Percentiles rank a stretch among this genome's conserved stretches.
Evolutionary conservation across 108 stramenopile species (phyloP).

Genomic region (Skeletonema costatum): DNA sequence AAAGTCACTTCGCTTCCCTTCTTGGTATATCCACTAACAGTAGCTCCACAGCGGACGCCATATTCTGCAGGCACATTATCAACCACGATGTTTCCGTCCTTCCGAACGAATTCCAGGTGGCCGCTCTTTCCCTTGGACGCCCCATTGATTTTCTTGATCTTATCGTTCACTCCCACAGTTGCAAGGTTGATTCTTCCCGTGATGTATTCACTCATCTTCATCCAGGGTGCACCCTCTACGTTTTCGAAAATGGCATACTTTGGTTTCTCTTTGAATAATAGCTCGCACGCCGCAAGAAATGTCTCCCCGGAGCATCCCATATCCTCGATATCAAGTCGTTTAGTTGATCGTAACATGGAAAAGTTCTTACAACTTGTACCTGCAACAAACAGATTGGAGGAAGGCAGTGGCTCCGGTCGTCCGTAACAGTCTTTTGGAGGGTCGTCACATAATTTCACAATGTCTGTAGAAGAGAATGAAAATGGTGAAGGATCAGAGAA

Average conservation of each 20-base stretch:
- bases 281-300: slow-evolving; percentile 72
- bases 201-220: slow-evolving; percentile 77
- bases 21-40: slow-evolving; percentile 60
- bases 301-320: slow-evolving; percentile 78
- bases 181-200: slow-evolving; percentile 58
- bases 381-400: slow-evolving; percentile 74
- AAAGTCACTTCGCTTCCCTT: slow-evolving; percentile 7
- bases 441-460: slow-evolving; percentile 64
- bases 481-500: neutral
- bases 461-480: slow-evolving; percentile 20
- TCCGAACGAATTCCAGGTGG: slow-evolving; percentile 36
- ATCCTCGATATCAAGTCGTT: slow-evolving; percentile 77
- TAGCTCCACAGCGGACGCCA: slow-evolving; percentile 65
- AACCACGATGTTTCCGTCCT: slow-evolving; percentile 41
- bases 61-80: slow-evolving; percentile 58
- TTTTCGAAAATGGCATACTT: slow-evolving; percentile 78
- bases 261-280: slow-evolving; percentile 65
- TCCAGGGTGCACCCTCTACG: slow-evolving; percentile 36
- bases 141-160: slow-evolving; percentile 30
- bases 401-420: slow-evolving; percentile 45
- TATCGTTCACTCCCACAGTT: slow-evolving; percentile 30
- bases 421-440: slow-evolving; percentile 74
- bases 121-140: slow-evolving; percentile 31
- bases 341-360: slow-evolving; percentile 58
- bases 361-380: slow-evolving; percentile 87